Percentiles rank a stretch among this genome's conserved stretches.
Evolutionary conservation across 768 basidiomycete genomes (phyloP).

Genomic region (Termitomyces sp.): DNA sequence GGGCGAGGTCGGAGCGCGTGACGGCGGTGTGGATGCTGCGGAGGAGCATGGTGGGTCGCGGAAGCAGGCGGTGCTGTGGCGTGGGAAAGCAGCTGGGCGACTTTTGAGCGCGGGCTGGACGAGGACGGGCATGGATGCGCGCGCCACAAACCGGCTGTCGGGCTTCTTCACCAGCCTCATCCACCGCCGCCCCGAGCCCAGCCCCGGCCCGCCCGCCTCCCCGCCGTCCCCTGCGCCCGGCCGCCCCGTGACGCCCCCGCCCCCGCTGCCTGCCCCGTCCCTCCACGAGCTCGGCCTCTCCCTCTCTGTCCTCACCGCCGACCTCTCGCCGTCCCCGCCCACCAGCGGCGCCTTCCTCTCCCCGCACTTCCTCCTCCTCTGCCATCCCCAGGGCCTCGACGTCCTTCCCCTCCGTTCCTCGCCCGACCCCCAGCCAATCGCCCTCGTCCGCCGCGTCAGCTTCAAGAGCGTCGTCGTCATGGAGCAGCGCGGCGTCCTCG

Average conservation of each 20-base stretch:
- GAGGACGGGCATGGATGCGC: too few species aligned
- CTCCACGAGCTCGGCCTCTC: conserved; percentile 75
- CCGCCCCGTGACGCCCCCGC: conserved; percentile 69
- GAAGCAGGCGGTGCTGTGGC: conserved; percentile 11
- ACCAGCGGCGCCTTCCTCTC: conserved; percentile 75
- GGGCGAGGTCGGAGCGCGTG: conserved; percentile 54
- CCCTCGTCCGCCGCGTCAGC: conserved; percentile 74
- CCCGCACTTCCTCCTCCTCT: conserved; percentile 80
- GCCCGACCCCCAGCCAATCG: conserved; percentile 73
- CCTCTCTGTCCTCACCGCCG: conserved; percentile 61
- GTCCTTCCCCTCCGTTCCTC: conserved; percentile 78
- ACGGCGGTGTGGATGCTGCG: conserved; percentile 29
- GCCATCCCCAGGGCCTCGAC: conserved; percentile 83
- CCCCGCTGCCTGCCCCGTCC: conserved; percentile 65
- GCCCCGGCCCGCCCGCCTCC: conserved; percentile 41
- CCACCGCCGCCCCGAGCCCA: conserved; percentile 50
- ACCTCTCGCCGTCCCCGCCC: conserved; percentile 73
- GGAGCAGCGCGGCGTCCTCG: conserved; percentile 89
- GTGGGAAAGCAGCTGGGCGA: conserved; percentile 13
- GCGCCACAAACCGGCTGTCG: conserved; percentile 66
- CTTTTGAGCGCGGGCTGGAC: too few species aligned
- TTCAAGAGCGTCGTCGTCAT: conserved; percentile 90
- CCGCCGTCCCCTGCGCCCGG: conserved; percentile 51
- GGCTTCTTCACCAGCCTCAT: conserved; percentile 84
- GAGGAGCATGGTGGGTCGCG: conserved; percentile 1